phyloP scores from a whole-genome alignment of 2,329 filamentous ascomycete genomes.

The Gnomoniopsis smithogilvyi region DNA sequence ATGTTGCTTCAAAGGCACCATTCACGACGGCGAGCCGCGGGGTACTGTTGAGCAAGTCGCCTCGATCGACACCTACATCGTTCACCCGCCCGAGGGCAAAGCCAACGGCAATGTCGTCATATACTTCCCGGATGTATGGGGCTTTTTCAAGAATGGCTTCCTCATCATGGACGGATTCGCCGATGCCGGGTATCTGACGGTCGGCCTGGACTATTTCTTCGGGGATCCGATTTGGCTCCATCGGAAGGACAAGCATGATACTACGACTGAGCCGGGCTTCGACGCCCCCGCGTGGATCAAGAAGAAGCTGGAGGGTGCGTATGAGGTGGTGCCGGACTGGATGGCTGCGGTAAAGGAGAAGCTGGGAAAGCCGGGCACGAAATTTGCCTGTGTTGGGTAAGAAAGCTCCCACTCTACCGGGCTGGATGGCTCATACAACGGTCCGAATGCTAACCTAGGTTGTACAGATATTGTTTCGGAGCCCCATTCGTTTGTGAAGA shows the following conservation, averaged over 20 bases:
- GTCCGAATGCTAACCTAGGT: too few species aligned
- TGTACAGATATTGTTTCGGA: constrained; percentile 32
- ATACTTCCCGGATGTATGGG: constrained; percentile 44
- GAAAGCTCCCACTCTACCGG: not conserved
- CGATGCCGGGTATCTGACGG: constrained; percentile 37
- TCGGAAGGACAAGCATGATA: constrained; percentile 28
- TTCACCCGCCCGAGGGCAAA: constrained; percentile 21
- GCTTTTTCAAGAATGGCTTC: constrained; percentile 38
- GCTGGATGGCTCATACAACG: too few species aligned
- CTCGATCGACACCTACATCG: constrained; percentile 37
- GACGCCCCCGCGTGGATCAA: constrained; percentile 45
- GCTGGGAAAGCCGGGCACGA: constrained; percentile 31
- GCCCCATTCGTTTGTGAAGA: constrained; percentile 42
- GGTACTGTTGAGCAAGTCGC: constrained; percentile 31
- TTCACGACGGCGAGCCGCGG: constrained; percentile 35
- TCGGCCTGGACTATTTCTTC: constrained; percentile 43
- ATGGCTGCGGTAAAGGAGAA: constrained; percentile 32
- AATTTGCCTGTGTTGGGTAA: constrained; percentile 37
- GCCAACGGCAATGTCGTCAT: constrained; percentile 39
- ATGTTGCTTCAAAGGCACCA: constrained; percentile 36
- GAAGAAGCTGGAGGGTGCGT: constrained; percentile 41
- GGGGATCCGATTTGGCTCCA: constrained; percentile 43
- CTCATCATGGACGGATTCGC: constrained; percentile 44
- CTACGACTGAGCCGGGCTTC: constrained; percentile 33
- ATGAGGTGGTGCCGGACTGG: constrained; percentile 41